Percentiles rank a stretch among this genome's conserved stretches.
Evolutionary conservation across 306 rosid species (phyloP).

Genomic region (Sophora flavescens): DNA sequence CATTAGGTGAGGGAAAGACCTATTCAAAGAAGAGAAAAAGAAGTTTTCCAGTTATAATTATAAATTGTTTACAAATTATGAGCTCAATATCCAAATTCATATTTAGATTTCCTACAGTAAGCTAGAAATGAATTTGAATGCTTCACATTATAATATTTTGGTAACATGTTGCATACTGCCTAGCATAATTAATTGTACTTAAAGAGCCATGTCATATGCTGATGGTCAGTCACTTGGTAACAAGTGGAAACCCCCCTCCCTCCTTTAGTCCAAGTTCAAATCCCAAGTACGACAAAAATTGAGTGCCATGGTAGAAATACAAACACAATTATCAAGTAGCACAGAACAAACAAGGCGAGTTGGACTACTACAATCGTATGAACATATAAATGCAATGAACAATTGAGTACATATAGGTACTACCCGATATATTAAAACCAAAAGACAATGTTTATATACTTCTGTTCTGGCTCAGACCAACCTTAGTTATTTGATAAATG

Average conservation of each 20-base stretch:
- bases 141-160: neutral
- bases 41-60: conserved; percentile 26
- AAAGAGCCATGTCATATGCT: neutral
- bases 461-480: neutral
- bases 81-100: conserved; percentile 36
- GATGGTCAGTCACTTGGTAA: too few species aligned
- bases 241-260: neutral
- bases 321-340: neutral
- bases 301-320: neutral
- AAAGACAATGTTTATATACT: neutral
- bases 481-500: neutral
- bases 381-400: neutral
- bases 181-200: conserved; percentile 4
- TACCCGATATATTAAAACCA: neutral
- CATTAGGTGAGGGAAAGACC: conserved; percentile 87
- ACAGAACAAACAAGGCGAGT: conserved; percentile 25
- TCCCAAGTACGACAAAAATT: conserved; percentile 12
- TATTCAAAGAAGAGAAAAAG: conserved; percentile 50
- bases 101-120: conserved; percentile 27
- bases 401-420: neutral
- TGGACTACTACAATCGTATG: neutral
- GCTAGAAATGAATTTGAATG: conserved; percentile 16
- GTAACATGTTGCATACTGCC: neutral
- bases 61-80: conserved; percentile 15
- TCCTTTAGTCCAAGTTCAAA: conserved; percentile 19